Percentiles rank a stretch among this genome's conserved stretches.
These are phyloP conservation scores for Schwanniomyces yamadae DNA, from an alignment of 805 yeast genomes.

Conservation along the genomic window DNA sequence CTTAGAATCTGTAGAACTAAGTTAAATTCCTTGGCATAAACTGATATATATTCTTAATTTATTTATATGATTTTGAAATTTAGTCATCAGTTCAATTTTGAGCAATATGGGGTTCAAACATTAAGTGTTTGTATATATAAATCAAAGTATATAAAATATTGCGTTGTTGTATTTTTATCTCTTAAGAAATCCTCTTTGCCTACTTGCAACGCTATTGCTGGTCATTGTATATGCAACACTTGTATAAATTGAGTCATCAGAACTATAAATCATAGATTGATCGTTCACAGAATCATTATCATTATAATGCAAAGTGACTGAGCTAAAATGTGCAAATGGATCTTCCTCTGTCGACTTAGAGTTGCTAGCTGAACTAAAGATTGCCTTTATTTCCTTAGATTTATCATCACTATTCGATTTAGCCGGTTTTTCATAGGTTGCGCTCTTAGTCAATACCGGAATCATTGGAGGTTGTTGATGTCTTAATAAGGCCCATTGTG, in stretches of 20 bases:
- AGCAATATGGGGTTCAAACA: too few relatives aligned
- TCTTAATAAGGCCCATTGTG: slow-evolving; percentile 93
- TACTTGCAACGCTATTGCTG: slow-evolving; percentile 17
- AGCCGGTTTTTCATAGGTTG: slow-evolving; percentile 17
- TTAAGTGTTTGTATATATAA: too few relatives aligned
- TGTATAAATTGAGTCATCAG: slow-evolving; percentile 42
- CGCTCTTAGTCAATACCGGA: slow-evolving; percentile 61
- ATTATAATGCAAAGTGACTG: slow-evolving; percentile 80
- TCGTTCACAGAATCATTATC: slow-evolving; percentile 46
- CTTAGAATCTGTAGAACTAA: too few relatives aligned
- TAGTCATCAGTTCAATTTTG: too few relatives aligned
- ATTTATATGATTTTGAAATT: too few relatives aligned
- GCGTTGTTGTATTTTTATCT: slow-evolving; percentile 12
- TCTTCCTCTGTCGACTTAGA: slow-evolving; percentile 43
- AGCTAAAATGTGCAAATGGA: slow-evolving; percentile 82
- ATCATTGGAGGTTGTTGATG: slow-evolving; percentile 95
- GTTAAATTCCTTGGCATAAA: too few relatives aligned
- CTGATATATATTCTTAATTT: too few relatives aligned
- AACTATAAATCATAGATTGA: slow-evolving; percentile 44
- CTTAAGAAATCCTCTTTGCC: slow-evolving; percentile 32
- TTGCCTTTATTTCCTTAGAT: not conserved
- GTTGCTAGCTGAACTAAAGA: slow-evolving; percentile 11
- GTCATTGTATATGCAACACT: slow-evolving; percentile 60
- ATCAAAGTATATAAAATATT: too few relatives aligned
- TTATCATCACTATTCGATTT: slow-evolving; percentile 11